Conservation (phyloP, 495 filamentous ascomycete species). For the Trichoderma virens region DNA sequence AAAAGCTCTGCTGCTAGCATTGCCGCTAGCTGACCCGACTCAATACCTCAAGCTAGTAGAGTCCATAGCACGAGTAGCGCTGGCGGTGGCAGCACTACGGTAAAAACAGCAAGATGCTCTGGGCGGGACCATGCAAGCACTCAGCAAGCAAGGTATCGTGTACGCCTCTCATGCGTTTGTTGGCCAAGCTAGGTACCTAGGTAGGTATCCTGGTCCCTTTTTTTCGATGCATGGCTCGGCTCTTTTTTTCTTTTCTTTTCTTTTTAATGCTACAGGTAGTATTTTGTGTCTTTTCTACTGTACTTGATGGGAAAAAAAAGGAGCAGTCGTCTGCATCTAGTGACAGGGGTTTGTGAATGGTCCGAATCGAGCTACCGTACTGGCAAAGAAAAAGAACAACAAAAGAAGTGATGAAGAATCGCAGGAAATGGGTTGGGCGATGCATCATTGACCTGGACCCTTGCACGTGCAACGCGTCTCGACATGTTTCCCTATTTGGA, state of each 20-base stretch:
- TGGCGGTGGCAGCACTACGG: too few relatives aligned
- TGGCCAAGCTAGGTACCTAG: too few relatives aligned
- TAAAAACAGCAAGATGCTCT: not conserved
- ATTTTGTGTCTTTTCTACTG: too few relatives aligned
- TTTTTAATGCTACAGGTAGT: not conserved
- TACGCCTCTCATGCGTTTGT: constrained; percentile 7
- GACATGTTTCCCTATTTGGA: constrained; percentile 1
- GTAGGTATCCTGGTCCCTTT: not conserved
- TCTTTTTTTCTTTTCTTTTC: not conserved
- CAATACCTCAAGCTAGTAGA: too few relatives aligned
- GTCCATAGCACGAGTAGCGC: too few relatives aligned
- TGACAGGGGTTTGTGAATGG: not conserved
- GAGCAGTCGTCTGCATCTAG: not conserved
- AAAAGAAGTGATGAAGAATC: not conserved
- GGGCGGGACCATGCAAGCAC: constrained; percentile 5
- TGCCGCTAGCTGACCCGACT: not conserved
- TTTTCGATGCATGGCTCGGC: not conserved
- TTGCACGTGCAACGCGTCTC: constrained; percentile 3
- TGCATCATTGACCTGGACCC: not conserved
- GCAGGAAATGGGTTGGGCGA: not conserved
- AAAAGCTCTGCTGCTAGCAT: not conserved
- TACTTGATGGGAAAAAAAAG: not conserved
- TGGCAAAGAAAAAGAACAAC: not conserved
- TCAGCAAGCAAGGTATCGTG: constrained; percentile 9
- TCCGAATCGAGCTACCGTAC: not conserved